Evolutionary conservation across 1,284 basidiomycete genomes (phyloP).

Genomic region (Ustilago sp.): DNA sequence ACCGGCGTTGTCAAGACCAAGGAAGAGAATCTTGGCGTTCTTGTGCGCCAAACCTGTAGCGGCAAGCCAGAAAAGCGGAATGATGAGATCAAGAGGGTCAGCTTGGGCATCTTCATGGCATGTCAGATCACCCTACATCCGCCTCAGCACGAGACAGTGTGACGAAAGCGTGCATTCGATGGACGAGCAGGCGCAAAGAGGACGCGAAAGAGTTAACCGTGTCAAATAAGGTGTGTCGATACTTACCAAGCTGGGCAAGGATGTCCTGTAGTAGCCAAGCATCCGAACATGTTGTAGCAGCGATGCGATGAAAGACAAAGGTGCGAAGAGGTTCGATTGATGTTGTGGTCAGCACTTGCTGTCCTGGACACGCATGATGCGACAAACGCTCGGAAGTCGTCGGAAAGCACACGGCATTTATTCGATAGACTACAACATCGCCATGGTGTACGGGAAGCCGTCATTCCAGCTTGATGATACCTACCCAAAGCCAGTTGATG

Average conservation of each 20-base stretch:
- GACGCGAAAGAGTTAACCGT: no score
- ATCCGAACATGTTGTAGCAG: not conserved
- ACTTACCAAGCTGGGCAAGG: slow-evolving; percentile 68
- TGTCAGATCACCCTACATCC: not conserved
- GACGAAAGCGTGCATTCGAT: not conserved
- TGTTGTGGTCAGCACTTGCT: slow-evolving; percentile 8
- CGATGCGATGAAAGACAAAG: slow-evolving; percentile 2
- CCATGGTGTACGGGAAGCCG: not conserved
- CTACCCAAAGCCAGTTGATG: slow-evolving; percentile 69
- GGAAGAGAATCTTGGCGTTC: slow-evolving; percentile 98
- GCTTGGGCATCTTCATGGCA: not conserved
- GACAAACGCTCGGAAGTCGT: not conserved
- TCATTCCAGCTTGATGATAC: slow-evolving; percentile 15
- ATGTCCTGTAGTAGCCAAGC: slow-evolving; percentile 52
- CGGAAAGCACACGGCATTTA: no score
- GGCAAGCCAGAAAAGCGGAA: not conserved
- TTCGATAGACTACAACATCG: no score
- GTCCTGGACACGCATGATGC: not conserved
- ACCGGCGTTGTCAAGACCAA: slow-evolving; percentile 98
- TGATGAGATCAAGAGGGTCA: not conserved
- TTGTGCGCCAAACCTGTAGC: slow-evolving; percentile 86
- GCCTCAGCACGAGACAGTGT: not conserved
- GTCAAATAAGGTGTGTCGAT: not conserved
- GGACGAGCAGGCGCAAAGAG: not conserved
- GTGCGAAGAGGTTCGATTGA: slow-evolving; percentile 1